Percentiles rank a stretch among this genome's conserved stretches.
These are phyloP conservation scores for Boletus vinaceobasis DNA, from an alignment of 768 basidiomycete species.

Conservation along the genomic window DNA sequence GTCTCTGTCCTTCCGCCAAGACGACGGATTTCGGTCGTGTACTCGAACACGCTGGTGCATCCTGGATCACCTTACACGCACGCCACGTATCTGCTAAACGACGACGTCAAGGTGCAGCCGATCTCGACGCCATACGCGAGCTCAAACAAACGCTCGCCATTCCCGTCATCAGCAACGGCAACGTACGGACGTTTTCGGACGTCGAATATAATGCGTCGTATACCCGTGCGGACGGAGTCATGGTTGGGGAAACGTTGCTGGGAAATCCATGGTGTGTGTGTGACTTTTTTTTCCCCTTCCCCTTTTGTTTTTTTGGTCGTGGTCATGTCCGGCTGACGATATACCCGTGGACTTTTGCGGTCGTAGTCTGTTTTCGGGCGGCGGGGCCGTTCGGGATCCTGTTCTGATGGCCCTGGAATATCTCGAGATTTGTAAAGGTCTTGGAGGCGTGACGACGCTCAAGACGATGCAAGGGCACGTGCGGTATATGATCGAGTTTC, in stretches of 20 bases:
- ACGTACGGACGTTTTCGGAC: constrained; percentile 62
- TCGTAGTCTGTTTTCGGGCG: constrained; percentile 53
- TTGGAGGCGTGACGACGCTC: constrained; percentile 48
- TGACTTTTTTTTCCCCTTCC: neutral
- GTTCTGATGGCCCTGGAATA: constrained; percentile 69
- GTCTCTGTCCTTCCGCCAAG: constrained; percentile 48
- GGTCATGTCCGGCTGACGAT: neutral
- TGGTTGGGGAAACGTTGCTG: constrained; percentile 78
- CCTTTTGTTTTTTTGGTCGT: neutral
- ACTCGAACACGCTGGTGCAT: constrained; percentile 62
- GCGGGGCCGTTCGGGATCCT: constrained; percentile 53
- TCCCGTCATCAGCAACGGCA: constrained; percentile 76
- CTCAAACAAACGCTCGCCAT: constrained; percentile 51
- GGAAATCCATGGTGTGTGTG: constrained; percentile 65
- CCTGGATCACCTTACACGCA: constrained; percentile 73
- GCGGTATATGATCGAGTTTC: constrained; percentile 63
- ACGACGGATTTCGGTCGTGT: constrained; percentile 55
- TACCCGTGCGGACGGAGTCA: constrained; percentile 69
- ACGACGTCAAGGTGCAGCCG: constrained; percentile 70
- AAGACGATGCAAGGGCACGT: constrained; percentile 59
- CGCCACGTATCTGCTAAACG: constrained; percentile 67
- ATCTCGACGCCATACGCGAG: constrained; percentile 54
- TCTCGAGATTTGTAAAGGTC: constrained; percentile 53
- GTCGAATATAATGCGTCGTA: constrained; percentile 48
- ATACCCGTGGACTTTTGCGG: neutral